Base-by-base conservation (phyloP, 2,329 filamentous ascomycete genomes). In the Nigrospora oryzae region DNA sequence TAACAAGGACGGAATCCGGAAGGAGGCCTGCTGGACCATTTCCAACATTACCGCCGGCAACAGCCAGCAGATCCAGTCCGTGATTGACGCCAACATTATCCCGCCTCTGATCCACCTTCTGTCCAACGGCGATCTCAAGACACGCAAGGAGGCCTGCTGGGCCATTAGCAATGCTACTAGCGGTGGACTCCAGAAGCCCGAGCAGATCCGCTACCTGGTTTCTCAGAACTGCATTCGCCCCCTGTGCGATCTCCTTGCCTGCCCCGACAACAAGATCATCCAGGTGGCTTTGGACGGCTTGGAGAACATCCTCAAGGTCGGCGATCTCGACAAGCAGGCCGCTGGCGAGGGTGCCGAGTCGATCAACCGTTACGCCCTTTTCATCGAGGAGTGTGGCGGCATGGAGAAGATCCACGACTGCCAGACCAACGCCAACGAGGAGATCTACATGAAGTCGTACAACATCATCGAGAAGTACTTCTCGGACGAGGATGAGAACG, bases 401-500 rank as follows among this genome's bases (percentile, higher is more conserved):
- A 98, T 98, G 93, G 93, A 97, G 75, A 97, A 97, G 84, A 97
- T 98, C 57, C 93, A 98, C 71, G 91, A 97, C 58, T 97, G 93
- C 80, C 93, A 98, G 76, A 96, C 94, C 75, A 98, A 98, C 61
- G 91, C 91, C 74, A 98, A 98, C 71, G 93, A 98, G 72, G 93
- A 98, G 71, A 98, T 98, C 58, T 98, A 98, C 78, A 97, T 98
- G 91, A 98, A 98, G 82, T 93, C 93, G 0, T 98, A 97, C 79
- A 97, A 95, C 79, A 98, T 98, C 69, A 98, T 98, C 56, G 93
- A 98, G 78, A 96, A 96, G 75, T 98, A 98, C 79, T 98, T 98
- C 74, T 96, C 90, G 0, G 93, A 98, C 60, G 93, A 98, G 56
- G 93, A 97, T 45, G 93, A 95, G 63, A 89, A 90, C 58, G 89